phyloP scores from a whole-genome alignment of 306 rosid species.

The Chamaecrista fasciculata region DNA sequence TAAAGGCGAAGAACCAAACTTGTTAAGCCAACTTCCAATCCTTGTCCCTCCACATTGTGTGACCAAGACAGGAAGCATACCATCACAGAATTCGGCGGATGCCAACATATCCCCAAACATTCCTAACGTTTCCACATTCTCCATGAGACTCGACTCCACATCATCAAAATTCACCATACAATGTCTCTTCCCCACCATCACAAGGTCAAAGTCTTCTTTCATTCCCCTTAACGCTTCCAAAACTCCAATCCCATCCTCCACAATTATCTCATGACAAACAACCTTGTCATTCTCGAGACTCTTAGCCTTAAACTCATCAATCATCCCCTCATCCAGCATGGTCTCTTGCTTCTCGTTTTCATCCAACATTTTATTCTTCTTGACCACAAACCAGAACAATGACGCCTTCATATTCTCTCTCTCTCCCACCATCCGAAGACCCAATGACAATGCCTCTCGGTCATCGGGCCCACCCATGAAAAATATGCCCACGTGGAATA shows the following conservation, averaged over 20 bases:
- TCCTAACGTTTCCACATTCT: conserved; percentile 46
- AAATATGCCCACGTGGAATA: conserved; percentile 26
- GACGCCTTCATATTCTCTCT: conserved; percentile 21
- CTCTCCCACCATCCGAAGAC: conserved; percentile 36
- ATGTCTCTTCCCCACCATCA: conserved; percentile 47
- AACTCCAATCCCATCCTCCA: conserved; percentile 32
- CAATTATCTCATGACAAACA: conserved; percentile 32
- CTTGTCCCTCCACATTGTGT: conserved; percentile 30
- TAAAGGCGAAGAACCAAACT: not conserved
- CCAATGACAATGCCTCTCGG: conserved; percentile 49
- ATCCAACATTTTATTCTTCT: not conserved
- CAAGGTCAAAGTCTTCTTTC: conserved; percentile 33
- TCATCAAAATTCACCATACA: not conserved
- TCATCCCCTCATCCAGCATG: conserved; percentile 11
- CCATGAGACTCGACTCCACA: conserved; percentile 42
- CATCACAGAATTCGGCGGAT: conserved; percentile 43
- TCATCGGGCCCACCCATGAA: conserved; percentile 58
- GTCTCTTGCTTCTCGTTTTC: not conserved
- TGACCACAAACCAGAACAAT: conserved; percentile 17
- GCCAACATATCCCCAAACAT: conserved; percentile 51
- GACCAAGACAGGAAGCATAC: conserved; percentile 40
- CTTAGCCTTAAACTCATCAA: conserved; percentile 33
- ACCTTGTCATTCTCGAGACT: not conserved
- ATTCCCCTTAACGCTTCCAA: conserved; percentile 24
- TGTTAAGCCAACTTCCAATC: not conserved